Percentiles rank a stretch among this genome's conserved stretches.
These are phyloP conservation scores for Magnusiomyces sp. DNA, from an alignment of 1,139 yeast species.

Conservation along the genomic window DNA sequence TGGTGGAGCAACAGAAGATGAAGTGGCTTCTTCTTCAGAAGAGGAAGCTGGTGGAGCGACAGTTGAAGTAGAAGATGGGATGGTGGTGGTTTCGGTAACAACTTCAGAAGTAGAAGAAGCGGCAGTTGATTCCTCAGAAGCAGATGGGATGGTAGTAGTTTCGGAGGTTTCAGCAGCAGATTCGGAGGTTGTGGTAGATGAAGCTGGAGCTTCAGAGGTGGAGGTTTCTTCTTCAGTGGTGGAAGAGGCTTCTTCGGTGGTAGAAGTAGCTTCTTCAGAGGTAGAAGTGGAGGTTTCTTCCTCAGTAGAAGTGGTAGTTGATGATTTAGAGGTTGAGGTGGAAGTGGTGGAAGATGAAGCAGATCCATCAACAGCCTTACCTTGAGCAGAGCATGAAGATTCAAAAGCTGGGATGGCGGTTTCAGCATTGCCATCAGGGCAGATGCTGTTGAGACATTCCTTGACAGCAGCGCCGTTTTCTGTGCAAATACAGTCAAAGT, in stretches of 20 bases:
- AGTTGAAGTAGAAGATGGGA: constrained; percentile 19
- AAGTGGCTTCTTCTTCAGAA: background rate
- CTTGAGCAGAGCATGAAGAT: constrained; percentile 23
- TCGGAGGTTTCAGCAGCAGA: constrained; percentile 7
- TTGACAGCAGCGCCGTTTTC: constrained; percentile 43
- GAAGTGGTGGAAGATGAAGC: constrained; percentile 28
- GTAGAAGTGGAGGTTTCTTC: constrained; percentile 14
- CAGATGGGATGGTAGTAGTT: constrained; percentile 10
- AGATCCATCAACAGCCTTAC: constrained; percentile 32
- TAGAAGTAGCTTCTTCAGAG: constrained; percentile 21
- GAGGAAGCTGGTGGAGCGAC: constrained; percentile 7
- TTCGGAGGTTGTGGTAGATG: constrained; percentile 2
- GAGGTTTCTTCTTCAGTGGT: background rate
- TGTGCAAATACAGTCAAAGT: constrained; percentile 58
- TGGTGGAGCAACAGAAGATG: background rate
- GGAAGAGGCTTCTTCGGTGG: constrained; percentile 15
- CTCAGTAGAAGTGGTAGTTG: constrained; percentile 21
- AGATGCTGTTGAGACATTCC: constrained; percentile 51
- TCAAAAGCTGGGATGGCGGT: constrained; percentile 52
- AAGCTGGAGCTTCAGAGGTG: background rate
- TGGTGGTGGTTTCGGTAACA: constrained; percentile 20
- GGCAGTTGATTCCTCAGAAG: constrained; percentile 17
- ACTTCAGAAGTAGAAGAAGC: constrained; percentile 17
- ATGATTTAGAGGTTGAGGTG: constrained; percentile 27
- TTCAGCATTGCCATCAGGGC: constrained; percentile 55